These are phyloP conservation scores for Dioscorea zingiberensis DNA, from an alignment of 106 monocot genomes.

Conservation along the genomic window DNA sequence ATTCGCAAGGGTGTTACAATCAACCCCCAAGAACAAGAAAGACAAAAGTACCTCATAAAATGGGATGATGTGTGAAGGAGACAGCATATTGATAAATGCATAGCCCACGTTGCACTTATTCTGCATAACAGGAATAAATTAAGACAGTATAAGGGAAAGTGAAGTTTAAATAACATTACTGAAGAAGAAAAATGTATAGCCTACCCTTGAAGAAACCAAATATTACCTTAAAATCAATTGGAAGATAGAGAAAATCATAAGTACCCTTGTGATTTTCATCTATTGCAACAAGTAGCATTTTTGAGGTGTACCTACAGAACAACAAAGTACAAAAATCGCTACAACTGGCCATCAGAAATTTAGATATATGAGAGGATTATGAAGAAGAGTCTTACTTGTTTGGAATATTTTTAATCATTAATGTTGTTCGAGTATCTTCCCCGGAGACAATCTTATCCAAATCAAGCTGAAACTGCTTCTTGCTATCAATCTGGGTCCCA, in stretches of 20 bases:
- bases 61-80: slow-evolving; percentile 55
- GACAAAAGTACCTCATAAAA: slow-evolving; percentile 56
- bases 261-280: slow-evolving; percentile 73
- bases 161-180: neutral
- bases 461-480: slow-evolving; percentile 63
- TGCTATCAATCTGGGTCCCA: slow-evolving; percentile 37
- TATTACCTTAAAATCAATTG: slow-evolving; percentile 94
- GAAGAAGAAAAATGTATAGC: too few species aligned
- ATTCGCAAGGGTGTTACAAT: too few species aligned
- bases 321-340: too few species aligned
- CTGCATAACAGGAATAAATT: too few species aligned
- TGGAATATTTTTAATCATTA: slow-evolving; percentile 96
- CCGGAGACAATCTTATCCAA: slow-evolving; percentile 68
- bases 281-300: slow-evolving; percentile 79
- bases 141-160: too few species aligned
- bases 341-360: too few species aligned
- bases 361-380: too few species aligned
- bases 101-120: slow-evolving; percentile 94
- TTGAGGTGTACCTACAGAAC: slow-evolving; percentile 74
- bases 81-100: slow-evolving; percentile 83
- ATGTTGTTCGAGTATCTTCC: slow-evolving; percentile 67
- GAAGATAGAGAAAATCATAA: slow-evolving; percentile 84
- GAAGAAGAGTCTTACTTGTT: too few species aligned
- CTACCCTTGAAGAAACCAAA: too few species aligned
- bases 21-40: too few species aligned